Percentiles rank a stretch among this genome's conserved stretches.
These are phyloP conservation scores for Brassica rapa DNA, from an alignment of 345 rosid genomes.

Conservation along the genomic window DNA sequence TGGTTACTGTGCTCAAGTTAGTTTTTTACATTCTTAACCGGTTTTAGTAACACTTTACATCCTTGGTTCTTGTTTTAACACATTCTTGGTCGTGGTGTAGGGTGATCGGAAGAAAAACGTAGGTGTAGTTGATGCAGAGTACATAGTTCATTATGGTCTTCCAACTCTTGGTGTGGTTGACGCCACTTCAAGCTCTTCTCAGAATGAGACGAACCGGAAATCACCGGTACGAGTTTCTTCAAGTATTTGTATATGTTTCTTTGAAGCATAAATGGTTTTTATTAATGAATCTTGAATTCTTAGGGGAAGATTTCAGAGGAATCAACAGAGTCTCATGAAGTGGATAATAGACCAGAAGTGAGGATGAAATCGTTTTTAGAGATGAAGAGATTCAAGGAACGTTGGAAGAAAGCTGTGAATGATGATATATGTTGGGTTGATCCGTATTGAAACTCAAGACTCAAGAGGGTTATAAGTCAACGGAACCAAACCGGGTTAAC, in stretches of 20 bases:
- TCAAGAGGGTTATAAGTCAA: background rate
- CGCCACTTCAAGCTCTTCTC: slow-evolving; percentile 41
- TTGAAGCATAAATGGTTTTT: background rate
- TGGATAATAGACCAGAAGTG: slow-evolving; percentile 68
- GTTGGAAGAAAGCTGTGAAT: slow-evolving; percentile 68
- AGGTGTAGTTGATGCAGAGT: slow-evolving; percentile 92
- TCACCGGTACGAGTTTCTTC: slow-evolving; percentile 26
- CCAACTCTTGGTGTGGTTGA: slow-evolving; percentile 69
- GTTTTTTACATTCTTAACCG: slow-evolving; percentile 8
- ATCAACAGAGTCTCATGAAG: slow-evolving; percentile 41
- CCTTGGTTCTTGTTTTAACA: background rate
- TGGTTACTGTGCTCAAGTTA: slow-evolving; percentile 90
- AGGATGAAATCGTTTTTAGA: slow-evolving; percentile 72
- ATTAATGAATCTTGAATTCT: background rate
- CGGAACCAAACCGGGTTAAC: slow-evolving; percentile 13
- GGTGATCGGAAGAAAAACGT: slow-evolving; percentile 87
- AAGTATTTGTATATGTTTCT: slow-evolving; percentile 23
- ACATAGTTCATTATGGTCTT: slow-evolving; percentile 76
- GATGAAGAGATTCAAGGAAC: slow-evolving; percentile 64
- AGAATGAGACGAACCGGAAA: slow-evolving; percentile 23
- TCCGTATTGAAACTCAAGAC: slow-evolving; percentile 46
- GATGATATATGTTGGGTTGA: slow-evolving; percentile 86
- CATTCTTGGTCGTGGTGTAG: slow-evolving; percentile 34
- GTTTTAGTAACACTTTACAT: background rate
- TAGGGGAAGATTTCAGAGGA: slow-evolving; percentile 46